Base-by-base conservation (phyloP, 352 stramenopile genomes). In the Phytophthora niederhauseri region DNA sequence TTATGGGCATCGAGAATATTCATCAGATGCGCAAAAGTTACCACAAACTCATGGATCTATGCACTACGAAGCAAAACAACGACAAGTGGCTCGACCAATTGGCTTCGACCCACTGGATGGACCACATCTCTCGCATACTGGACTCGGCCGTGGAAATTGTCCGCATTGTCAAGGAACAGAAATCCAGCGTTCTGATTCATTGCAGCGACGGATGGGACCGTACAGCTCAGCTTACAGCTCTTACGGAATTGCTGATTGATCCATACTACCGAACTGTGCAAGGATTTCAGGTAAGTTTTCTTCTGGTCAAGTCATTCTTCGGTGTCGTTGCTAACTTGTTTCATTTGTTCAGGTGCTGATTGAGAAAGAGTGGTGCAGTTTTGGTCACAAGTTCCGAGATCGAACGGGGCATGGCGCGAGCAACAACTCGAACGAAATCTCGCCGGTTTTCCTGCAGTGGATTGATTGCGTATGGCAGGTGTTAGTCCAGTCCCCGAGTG, bases 201-300 rank as follows among this genome's bases (percentile, higher is more conserved):
- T 99, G 98, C 73, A 99, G 93, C 56, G 97, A 99, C 64, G 98
- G 98, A 4, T 99, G 98, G 98, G 98, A 99, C 58, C 86, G 93
- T 9, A 98, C 93, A 14, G 69, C 92, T n/a, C 93, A 98, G 58
- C 75, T 98, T 17, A 91, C 83, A 59, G 77, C 75, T 6, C 74
- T 98, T 8, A 78, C 90, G 3, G 77, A 97, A 69, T 59, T 98
- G 20, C 80, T 98, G 69, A 80, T 98, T 26, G 94, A 98, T 65
- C 85, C 93, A 19, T 94, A 93, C 72, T 98, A 96, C 68, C 89
- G 92, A 46, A 98, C 92, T 4, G 79, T 98, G 28, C 61, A 76
- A 20, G 92, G 92, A 1, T 98, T 48, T 48, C 41, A 48, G 41
- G 41, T 48, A 48, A 22, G 6, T 20, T 48, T 20, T 8, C 41